Evolutionary conservation across 2,329 filamentous ascomycete genomes (phyloP).

Genomic region (Tolypocladium paradoxum): DNA sequence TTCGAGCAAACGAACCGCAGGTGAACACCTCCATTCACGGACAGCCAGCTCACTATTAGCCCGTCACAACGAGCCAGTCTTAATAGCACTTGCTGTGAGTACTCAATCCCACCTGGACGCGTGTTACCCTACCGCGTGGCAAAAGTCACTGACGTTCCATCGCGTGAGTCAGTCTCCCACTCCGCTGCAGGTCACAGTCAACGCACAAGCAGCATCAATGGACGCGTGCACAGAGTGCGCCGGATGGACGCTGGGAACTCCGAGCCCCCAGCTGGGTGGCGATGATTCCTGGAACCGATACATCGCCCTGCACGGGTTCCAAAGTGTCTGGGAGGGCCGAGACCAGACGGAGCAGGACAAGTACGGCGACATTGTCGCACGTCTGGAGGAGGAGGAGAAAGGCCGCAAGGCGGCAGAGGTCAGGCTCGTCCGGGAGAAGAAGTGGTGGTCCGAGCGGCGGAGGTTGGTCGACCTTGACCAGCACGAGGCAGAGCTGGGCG

Average conservation of each 20-base stretch:
- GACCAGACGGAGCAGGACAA: conserved; percentile 2
- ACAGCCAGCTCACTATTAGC: neutral
- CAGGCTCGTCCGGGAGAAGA: neutral
- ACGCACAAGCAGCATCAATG: neutral
- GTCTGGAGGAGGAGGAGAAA: neutral
- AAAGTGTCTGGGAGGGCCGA: neutral
- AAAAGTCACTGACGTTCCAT: neutral
- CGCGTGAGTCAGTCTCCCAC: neutral
- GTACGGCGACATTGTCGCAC: conserved; percentile 1
- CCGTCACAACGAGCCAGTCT: neutral
- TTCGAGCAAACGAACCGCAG: too few species aligned
- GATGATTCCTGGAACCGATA: neutral
- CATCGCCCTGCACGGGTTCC: neutral
- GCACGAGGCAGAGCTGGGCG: neutral
- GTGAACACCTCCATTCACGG: too few species aligned
- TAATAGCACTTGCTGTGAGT: neutral
- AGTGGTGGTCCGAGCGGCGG: neutral
- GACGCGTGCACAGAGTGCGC: neutral
- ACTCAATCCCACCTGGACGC: neutral
- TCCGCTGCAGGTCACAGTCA: neutral
- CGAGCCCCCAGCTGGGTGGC: neutral
- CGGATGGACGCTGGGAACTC: neutral
- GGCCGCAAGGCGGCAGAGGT: neutral
- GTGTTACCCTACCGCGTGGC: neutral
- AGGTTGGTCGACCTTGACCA: neutral